These are phyloP conservation scores for Thielaviopsis ethacetica DNA, from an alignment of 2,329 filamentous ascomycete species.

Conservation along the genomic window DNA sequence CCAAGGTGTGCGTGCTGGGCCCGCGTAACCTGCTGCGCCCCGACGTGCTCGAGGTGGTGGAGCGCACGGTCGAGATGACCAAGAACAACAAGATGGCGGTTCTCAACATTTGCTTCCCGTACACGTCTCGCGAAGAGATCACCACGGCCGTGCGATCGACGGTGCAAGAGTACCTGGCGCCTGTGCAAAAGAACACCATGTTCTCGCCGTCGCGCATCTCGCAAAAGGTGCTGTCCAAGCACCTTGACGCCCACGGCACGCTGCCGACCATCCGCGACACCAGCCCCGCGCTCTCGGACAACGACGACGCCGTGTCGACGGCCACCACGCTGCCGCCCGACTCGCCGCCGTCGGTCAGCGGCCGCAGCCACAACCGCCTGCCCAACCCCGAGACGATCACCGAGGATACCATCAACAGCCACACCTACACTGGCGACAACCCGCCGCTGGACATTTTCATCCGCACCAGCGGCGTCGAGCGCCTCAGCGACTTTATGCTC, in stretches of 20 bases:
- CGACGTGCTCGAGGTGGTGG: slow-evolving; percentile 78
- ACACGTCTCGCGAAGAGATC: slow-evolving; percentile 91
- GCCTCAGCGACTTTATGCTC: slow-evolving; percentile 94
- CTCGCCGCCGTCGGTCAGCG: slow-evolving; percentile 25
- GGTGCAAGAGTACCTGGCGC: slow-evolving; percentile 60
- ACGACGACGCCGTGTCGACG: slow-evolving; percentile 40
- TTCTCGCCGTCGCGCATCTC: slow-evolving; percentile 83
- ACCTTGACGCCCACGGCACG: slow-evolving; percentile 31
- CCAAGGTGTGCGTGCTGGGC: slow-evolving; percentile 69
- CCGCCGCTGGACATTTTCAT: slow-evolving; percentile 85
- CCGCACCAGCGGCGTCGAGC: slow-evolving; percentile 80
- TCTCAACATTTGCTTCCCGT: slow-evolving; percentile 94
- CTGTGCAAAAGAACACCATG: slow-evolving; percentile 48
- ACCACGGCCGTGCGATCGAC: slow-evolving; percentile 77
- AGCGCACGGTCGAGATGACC: slow-evolving; percentile 73
- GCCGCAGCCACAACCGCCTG: slow-evolving; percentile 22
- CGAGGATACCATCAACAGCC: slow-evolving; percentile 60
- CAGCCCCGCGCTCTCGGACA: slow-evolving; percentile 29
- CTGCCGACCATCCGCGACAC: slow-evolving; percentile 33
- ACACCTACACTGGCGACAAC: slow-evolving; percentile 74
- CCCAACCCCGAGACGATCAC: slow-evolving; percentile 78
- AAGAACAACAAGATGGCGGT: slow-evolving; percentile 63
- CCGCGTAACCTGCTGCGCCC: slow-evolving; percentile 68
- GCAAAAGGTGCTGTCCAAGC: slow-evolving; percentile 63
- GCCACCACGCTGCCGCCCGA: slow-evolving; percentile 42